Percentiles rank a stretch among this genome's conserved stretches.
Evolutionary conservation across 1,284 basidiomycete species (phyloP).

Genomic region (Cryptococcus sp.): DNA sequence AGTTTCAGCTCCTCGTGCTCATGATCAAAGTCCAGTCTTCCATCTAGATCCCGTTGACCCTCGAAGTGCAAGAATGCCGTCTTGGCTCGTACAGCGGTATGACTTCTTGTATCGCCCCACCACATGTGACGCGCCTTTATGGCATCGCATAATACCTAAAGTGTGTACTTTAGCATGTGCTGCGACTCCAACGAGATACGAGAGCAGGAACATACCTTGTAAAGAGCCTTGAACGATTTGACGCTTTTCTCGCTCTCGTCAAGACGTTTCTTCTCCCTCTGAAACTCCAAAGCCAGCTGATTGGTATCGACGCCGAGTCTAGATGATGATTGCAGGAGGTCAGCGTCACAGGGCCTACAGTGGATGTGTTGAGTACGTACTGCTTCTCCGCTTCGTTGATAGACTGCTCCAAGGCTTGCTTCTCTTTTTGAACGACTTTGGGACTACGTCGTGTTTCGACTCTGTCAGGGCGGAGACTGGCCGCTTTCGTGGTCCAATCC

Average conservation of each 20-base stretch:
- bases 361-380: conserved; percentile 52
- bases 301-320: conserved; percentile 77
- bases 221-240: conserved; percentile 14
- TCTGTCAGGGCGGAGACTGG: conserved; percentile 56
- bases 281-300: conserved; percentile 69
- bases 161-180: no score
- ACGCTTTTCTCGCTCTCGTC: conserved; percentile 3
- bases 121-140: conserved; percentile 62
- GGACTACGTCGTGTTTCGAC: conserved; percentile 63
- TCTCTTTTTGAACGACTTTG: conserved; percentile 63
- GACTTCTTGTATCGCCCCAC: conserved; percentile 85
- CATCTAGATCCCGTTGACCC: conserved; percentile 79
- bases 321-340: neutral
- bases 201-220: conserved; percentile 41
- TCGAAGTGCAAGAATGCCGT: conserved; percentile 79
- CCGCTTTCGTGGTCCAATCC: conserved; percentile 26
- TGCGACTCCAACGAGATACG: no score
- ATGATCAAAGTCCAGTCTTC: conserved; percentile 79
- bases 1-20: conserved; percentile 66
- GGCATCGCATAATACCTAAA: neutral
- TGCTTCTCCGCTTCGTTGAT: conserved; percentile 69
- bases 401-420: conserved; percentile 66
- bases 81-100: conserved; percentile 83
- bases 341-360: neutral
- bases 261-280: conserved; percentile 29